phyloP scores from a whole-genome alignment of 805 yeast species.

The Candida rishiriensis region DNA sequence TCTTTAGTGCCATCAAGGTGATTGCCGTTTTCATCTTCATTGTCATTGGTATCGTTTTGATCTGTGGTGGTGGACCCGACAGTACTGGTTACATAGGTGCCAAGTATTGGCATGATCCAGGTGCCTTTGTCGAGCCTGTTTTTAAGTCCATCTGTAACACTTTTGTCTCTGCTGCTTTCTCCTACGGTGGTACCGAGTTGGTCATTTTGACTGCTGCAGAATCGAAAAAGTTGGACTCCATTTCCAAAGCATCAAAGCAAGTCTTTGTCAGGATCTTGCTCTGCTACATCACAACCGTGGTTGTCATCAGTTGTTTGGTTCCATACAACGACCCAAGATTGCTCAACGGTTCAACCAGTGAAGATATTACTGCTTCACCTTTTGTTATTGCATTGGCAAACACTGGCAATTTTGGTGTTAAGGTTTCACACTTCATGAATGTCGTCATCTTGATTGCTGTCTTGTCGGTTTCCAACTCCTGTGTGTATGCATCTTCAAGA shows the following conservation, averaged over 20 bases:
- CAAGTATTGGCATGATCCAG: slow-evolving; percentile 49
- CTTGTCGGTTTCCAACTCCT: slow-evolving; percentile 67
- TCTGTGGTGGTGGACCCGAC: slow-evolving; percentile 51
- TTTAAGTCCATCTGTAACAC: slow-evolving; percentile 47
- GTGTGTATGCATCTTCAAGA: slow-evolving; percentile 69
- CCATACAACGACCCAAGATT: slow-evolving; percentile 51
- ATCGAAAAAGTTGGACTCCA: slow-evolving; percentile 60
- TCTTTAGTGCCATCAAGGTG: slow-evolving; percentile 44
- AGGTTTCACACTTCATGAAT: slow-evolving; percentile 44
- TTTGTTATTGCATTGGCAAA: slow-evolving; percentile 66
- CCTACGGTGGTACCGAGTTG: slow-evolving; percentile 47
- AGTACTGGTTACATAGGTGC: slow-evolving; percentile 44
- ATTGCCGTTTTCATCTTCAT: slow-evolving; percentile 45
- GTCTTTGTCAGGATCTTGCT: slow-evolving; percentile 65
- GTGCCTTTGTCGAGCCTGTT: slow-evolving; percentile 47
- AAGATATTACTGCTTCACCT: slow-evolving; percentile 63
- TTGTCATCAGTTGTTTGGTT: slow-evolving; percentile 66
- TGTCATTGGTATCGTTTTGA: slow-evolving; percentile 41
- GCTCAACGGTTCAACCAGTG: slow-evolving; percentile 45
- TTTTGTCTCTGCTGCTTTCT: slow-evolving; percentile 49
- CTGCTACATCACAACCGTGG: slow-evolving; percentile 58
- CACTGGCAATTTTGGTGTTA: slow-evolving; percentile 62
- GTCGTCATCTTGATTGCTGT: slow-evolving; percentile 65
- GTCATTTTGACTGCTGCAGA: slow-evolving; percentile 75
- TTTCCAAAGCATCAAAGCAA: slow-evolving; percentile 68